These are phyloP conservation scores for Ceratobasidium papillatum DNA, from an alignment of 1,284 basidiomycete genomes.

Conservation along the genomic window DNA sequence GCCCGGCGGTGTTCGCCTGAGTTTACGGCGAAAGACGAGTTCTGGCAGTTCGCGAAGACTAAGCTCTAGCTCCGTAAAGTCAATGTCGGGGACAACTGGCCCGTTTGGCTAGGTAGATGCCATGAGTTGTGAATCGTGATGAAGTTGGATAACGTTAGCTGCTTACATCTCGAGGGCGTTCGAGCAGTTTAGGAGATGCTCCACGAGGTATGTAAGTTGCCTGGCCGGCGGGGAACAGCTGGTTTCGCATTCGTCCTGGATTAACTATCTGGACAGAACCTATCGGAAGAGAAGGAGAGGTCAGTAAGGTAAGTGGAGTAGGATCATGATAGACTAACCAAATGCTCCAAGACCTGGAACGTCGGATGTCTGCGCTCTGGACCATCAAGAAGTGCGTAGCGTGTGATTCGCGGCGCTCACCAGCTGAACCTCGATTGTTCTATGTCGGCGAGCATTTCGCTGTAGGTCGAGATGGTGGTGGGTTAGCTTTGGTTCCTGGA, in stretches of 20 bases:
- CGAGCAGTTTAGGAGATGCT: slow-evolving; percentile 32
- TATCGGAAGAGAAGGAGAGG: neutral
- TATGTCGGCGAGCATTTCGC: slow-evolving; percentile 25
- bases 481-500: neutral
- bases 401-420: neutral
- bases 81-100: slow-evolving; percentile 31
- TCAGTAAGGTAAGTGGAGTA: neutral
- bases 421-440: slow-evolving; percentile 34
- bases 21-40: slow-evolving; percentile 23
- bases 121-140: neutral
- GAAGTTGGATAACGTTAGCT: neutral
- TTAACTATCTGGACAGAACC: slow-evolving; percentile 36
- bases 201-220: slow-evolving; percentile 32
- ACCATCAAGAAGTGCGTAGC: neutral
- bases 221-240: slow-evolving; percentile 27
- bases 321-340: slow-evolving; percentile 7
- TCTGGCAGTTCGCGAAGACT: slow-evolving; percentile 24
- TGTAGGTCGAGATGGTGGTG: neutral
- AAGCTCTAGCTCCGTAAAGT: slow-evolving; percentile 37
- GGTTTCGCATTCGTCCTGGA: slow-evolving; percentile 35
- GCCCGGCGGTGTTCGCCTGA: slow-evolving; percentile 7
- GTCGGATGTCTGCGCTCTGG: slow-evolving; percentile 26
- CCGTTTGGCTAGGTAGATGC: slow-evolving; percentile 17
- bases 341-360: slow-evolving; percentile 37
- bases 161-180: slow-evolving; percentile 37